These are phyloP conservation scores for Saccharomyces hybrid DNA, from an alignment of 1,139 yeast species.

Conservation along the genomic window DNA sequence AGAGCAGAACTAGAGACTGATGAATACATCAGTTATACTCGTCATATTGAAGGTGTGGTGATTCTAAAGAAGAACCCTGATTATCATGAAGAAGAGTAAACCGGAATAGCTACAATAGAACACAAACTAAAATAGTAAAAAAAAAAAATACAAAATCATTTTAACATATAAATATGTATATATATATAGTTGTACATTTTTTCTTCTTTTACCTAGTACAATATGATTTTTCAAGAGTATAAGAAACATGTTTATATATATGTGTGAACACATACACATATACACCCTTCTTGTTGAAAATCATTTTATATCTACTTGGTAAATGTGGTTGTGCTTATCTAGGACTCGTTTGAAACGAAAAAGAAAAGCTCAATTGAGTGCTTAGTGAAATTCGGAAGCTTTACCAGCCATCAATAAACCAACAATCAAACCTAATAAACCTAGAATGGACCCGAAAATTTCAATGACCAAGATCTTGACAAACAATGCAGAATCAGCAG, in stretches of 20 bases:
- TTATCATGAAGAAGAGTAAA: slow-evolving; percentile 51
- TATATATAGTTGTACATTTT: slow-evolving; percentile 1
- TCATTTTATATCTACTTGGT: not conserved
- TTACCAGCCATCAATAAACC: slow-evolving; percentile 96
- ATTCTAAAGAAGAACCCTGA: slow-evolving; percentile 88
- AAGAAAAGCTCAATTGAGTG: not conserved
- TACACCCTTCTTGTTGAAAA: too few species aligned
- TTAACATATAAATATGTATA: not conserved
- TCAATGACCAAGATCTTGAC: slow-evolving; percentile 95
- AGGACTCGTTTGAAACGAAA: not conserved
- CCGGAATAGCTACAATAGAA: slow-evolving; percentile 40
- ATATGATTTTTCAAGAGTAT: not conserved
- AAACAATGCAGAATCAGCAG: slow-evolving; percentile 90
- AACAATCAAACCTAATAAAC: slow-evolving; percentile 88
- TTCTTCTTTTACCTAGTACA: not conserved
- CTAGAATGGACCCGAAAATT: slow-evolving; percentile 93
- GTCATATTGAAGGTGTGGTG: slow-evolving; percentile 85
- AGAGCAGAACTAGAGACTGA: slow-evolving; percentile 90
- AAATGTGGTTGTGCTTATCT: not conserved
- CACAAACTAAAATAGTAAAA: not conserved
- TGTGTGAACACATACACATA: too few species aligned
- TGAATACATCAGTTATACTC: slow-evolving; percentile 78
- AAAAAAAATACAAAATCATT: not conserved
- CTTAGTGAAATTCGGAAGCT: slow-evolving; percentile 64
- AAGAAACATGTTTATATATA: not conserved